Percentiles rank a stretch among this genome's conserved stretches.
Conservation (phyloP, 2,329 filamentous ascomycete genomes). For the Verticillium nonalfalfae region DNA sequence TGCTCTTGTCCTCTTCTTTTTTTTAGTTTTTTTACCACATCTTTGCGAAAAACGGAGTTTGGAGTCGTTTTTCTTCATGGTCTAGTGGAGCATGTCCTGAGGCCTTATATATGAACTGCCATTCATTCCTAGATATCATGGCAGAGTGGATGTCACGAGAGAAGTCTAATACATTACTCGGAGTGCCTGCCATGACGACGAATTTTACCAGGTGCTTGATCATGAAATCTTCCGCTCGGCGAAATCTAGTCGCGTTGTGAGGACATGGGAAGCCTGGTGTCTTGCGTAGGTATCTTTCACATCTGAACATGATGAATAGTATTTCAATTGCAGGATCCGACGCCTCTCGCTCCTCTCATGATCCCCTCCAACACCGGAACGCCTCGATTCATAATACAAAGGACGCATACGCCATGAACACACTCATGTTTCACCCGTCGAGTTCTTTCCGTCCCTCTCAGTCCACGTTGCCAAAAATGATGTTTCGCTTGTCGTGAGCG, state of each 20-base stretch:
- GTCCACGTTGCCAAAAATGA: conserved; percentile 5
- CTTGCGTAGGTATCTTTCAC: no score
- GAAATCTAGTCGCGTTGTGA: no score
- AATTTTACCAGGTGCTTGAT: no score
- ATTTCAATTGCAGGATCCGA: no score
- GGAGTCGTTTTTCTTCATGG: neutral
- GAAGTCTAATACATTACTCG: no score
- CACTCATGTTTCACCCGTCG: neutral
- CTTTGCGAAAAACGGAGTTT: neutral
- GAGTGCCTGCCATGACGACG: no score
- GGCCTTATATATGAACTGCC: neutral
- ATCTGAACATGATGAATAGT: no score
- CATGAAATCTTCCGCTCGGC: no score
- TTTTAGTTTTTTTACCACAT: neutral
- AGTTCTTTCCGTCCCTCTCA: neutral
- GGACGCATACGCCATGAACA: neutral
- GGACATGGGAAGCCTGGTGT: no score
- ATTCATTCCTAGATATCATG: neutral
- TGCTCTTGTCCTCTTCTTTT: neutral
- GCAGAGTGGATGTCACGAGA: neutral
- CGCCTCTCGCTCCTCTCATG: no score
- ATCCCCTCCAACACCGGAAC: neutral
- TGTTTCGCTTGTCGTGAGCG: conserved; percentile 11
- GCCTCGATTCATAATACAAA: neutral
- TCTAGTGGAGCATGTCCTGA: neutral